These are phyloP conservation scores for Trapa incisa DNA, from an alignment of 345 rosid genomes.

Conservation along the genomic window DNA sequence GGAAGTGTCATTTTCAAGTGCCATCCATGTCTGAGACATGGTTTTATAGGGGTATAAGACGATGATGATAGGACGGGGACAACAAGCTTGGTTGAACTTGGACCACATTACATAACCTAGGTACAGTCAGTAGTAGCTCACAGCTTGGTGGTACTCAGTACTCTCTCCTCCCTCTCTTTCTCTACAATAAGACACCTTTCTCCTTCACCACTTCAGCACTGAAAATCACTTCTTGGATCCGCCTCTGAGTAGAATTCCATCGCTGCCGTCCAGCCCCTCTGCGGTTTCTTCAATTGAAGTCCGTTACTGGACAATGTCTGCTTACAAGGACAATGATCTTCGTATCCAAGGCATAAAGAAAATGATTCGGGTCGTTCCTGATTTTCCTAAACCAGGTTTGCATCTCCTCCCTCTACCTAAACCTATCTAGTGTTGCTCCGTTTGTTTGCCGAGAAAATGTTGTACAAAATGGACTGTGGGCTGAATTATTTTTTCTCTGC, in stretches of 20 bases:
- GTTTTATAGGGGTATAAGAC: too few species aligned
- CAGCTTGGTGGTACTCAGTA: too few species aligned
- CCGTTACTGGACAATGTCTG: slow-evolving; percentile 42
- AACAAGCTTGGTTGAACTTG: too few species aligned
- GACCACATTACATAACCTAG: too few species aligned
- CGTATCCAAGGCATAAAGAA: slow-evolving; percentile 13
- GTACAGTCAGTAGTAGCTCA: too few species aligned
- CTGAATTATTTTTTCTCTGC: background rate
- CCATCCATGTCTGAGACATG: too few species aligned
- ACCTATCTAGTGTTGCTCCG: background rate
- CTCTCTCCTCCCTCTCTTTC: too few species aligned
- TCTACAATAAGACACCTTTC: too few species aligned
- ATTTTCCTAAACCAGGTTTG: slow-evolving; percentile 45
- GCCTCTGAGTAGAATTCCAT: background rate
- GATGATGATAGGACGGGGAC: too few species aligned
- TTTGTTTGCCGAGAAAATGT: background rate
- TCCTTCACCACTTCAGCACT: too few species aligned
- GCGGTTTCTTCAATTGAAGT: background rate
- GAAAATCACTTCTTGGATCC: background rate
- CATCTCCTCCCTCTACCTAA: background rate
- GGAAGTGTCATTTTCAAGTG: too few species aligned
- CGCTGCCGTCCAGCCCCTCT: background rate
- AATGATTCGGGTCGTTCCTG: slow-evolving; percentile 22
- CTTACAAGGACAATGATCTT: slow-evolving; percentile 27
- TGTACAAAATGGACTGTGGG: background rate